Evolutionary conservation across 2,329 filamentous ascomycete genomes (phyloP), one percentile per base, ranked within the genome.

Genomic region (Xylariaceae sp.): DNA sequence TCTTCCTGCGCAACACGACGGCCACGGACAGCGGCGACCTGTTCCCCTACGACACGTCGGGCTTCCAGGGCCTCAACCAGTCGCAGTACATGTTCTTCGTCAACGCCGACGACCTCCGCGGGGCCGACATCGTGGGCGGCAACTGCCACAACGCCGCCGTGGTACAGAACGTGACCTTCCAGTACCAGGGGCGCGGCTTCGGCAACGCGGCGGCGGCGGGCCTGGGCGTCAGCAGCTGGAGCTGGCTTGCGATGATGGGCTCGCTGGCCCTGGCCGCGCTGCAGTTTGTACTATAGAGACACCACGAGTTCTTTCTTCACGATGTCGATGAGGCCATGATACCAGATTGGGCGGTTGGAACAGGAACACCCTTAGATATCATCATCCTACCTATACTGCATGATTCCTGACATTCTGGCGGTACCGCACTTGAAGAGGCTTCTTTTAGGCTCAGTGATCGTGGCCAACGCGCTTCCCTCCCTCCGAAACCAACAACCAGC

Each of bases 71-170:
- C 3, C 52, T 89, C 27, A 71, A 80, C 32, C 73, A 80, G 53
- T 65, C 65, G 19, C 72, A 64, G 43, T 89, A 86, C 61, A 88
- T 89, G 83, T 89, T 90, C 61, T 89, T 90, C 66, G 62, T 70
- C 12, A 69, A 80, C 13, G 72, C 83, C 2, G 77, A 87, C 53
- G 83, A 89, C 46, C 57, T 89, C 23, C 67, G 49, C 5, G 67
- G 68, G 3, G 57, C 86, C 39, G 80, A 89, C 47, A 76, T 89
- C 38, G 67, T 63, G 3, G 74, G 72, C 28, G 83, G 82, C 1
- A 66, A 80, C 37, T 88, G 83, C 53, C 68, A 75, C 47, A 88
- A 87, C 46, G 47, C 58, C 19, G 69, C 66, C 0, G 69, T 88
- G 5, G 56, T 62, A 23, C 82, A 88, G 56, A 85, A 87, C 40